phyloP scores from a whole-genome alignment of 148 eudicot genomes.

The Camellia japonica region DNA sequence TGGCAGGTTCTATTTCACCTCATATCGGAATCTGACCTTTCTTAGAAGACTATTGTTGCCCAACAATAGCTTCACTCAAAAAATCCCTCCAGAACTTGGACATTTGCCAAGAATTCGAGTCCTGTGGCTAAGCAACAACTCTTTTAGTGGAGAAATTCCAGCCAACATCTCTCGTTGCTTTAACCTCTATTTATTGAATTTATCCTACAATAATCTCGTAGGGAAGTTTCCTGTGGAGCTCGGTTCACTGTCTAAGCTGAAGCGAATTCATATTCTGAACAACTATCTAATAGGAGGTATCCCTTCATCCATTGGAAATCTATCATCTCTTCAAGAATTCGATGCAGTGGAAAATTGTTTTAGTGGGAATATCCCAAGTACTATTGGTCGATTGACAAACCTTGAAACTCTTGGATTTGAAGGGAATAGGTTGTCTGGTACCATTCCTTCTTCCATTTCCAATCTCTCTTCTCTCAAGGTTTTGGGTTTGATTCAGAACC shows the following conservation, averaged over 20 bases:
- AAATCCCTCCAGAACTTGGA: background rate
- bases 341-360: background rate
- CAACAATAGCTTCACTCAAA: background rate
- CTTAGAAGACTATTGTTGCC: background rate
- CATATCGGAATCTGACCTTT: background rate
- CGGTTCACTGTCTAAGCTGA: background rate
- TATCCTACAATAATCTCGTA: slow-evolving; percentile 8
- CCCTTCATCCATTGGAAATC: slow-evolving; percentile 16
- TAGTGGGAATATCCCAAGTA: slow-evolving; percentile 4
- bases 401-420: background rate
- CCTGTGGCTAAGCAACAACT: background rate
- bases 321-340: slow-evolving; percentile 5
- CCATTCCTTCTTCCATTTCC: slow-evolving; percentile 9
- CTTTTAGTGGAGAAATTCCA: background rate
- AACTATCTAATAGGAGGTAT: slow-evolving; percentile 22
- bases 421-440: slow-evolving; percentile 6
- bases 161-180: slow-evolving; percentile 1
- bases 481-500: background rate
- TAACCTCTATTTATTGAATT: background rate
- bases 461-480: slow-evolving; percentile 7
- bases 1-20: background rate
- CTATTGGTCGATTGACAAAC: slow-evolving; percentile 4
- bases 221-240: slow-evolving; percentile 23
- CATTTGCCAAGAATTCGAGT: background rate
- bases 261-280: background rate